phyloP scores from a whole-genome alignment of 73 alveolate genomes.

The Paramecium pentaurelia region DNA sequence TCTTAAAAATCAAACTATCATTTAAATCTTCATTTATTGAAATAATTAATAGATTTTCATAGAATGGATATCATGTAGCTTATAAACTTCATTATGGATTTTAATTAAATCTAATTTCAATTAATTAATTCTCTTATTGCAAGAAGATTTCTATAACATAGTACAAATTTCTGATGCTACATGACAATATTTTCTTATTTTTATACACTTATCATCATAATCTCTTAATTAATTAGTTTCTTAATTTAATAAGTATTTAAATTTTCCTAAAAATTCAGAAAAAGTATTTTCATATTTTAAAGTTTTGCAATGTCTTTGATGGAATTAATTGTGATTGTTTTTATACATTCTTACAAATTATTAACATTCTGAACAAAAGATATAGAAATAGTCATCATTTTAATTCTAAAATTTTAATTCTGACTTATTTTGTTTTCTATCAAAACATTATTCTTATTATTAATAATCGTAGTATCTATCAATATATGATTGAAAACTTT shows the following conservation, averaged over 20 bases:
- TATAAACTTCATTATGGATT: background rate
- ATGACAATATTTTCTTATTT: background rate
- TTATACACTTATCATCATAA: background rate
- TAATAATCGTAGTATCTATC: background rate
- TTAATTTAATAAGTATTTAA: background rate
- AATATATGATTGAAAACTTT: background rate
- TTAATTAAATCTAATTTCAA: background rate
- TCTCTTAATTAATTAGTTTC: constrained; percentile 6
- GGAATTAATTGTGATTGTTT: background rate
- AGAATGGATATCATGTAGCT: background rate
- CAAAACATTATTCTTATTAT: background rate
- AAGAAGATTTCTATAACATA: background rate
- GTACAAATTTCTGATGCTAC: background rate
- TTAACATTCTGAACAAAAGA: background rate
- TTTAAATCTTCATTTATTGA: background rate
- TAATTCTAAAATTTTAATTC: background rate
- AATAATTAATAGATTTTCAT: background rate
- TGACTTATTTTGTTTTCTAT: background rate
- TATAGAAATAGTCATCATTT: background rate
- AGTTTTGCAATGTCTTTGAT: background rate
- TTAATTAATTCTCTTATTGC: background rate
- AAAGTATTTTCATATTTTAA: background rate
- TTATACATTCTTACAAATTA: background rate
- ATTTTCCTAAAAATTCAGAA: background rate
- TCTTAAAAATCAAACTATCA: background rate